Evolutionary conservation across 371 early-diverging fungal species (phyloP), one percentile per base, ranked within the genome.

Genomic region (Phascolomyces articulosus): DNA sequence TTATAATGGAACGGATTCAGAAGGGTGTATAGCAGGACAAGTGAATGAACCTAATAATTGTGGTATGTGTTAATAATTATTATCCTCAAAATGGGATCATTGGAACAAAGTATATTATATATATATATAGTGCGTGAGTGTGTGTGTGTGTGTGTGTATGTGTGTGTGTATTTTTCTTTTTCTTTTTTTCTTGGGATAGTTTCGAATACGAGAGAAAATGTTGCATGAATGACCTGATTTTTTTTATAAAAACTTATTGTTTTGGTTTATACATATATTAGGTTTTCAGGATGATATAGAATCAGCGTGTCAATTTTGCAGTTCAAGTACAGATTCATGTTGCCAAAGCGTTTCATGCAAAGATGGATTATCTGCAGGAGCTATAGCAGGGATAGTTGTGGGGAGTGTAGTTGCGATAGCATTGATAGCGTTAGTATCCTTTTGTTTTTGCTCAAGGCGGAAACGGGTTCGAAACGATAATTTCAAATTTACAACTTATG

Each of bases 11-110:
- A 47, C 44, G 8, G 40, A 55, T 2, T 11, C 64, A 1, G 40
- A 54, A 10, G 47, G 61, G 16, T 83, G 83, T 53, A 73, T 83
- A 26, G 56, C 65, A 27, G 83, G 83, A 4, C 8, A 56, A 34
- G 64, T 62, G 6, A 83, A 83, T 41, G 83, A 83, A 53, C 78
- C 78, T 8, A 24, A 61, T 10, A 68, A 71, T 51, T 83, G 83
- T 67, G 83, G 79, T 75, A 73, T 23, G 66, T 65, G 34, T 16
- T 51, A 26, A 26, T 27, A 51, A 10, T 65, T 16, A 2, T 61
- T n/a, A n/a, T n/a, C n/a, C n/a, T n/a, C n/a, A n/a, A n/a, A n/a
- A n/a, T n/a, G n/a, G n/a, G n/a, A n/a, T n/a, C n/a, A n/a, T n/a
- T n/a, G n/a, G n/a, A n/a, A n/a, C n/a, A n/a, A n/a, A n/a, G n/a